Evolutionary conservation across 306 rosid species (phyloP).

Genomic region (Phaseolus lunatus): DNA sequence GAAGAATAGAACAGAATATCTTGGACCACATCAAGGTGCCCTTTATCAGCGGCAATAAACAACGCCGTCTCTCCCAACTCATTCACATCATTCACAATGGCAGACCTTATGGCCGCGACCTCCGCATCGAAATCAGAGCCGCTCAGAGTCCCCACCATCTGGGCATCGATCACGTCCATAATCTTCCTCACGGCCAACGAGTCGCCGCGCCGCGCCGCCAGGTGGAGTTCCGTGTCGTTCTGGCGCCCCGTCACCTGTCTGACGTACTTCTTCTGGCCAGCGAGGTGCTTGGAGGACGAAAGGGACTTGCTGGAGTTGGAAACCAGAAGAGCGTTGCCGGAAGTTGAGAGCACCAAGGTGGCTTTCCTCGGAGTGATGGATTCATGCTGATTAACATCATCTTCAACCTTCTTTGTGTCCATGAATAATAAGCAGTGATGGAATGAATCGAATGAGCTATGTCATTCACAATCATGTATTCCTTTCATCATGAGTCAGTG

Average conservation of each 20-base stretch:
- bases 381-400: slow-evolving; percentile 34
- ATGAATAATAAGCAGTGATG: background rate
- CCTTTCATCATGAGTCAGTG: background rate
- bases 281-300: background rate
- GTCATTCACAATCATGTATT: background rate
- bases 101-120: slow-evolving; percentile 62
- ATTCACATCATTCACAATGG: slow-evolving; percentile 71
- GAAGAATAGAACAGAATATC: slow-evolving; percentile 53
- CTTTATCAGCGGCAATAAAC: slow-evolving; percentile 66
- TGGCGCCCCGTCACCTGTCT: slow-evolving; percentile 77
- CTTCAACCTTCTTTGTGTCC: background rate
- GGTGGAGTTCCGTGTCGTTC: slow-evolving; percentile 77
- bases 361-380: slow-evolving; percentile 50
- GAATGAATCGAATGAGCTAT: background rate
- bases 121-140: slow-evolving; percentile 65
- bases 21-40: slow-evolving; percentile 61
- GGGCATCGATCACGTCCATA: slow-evolving; percentile 60
- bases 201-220: slow-evolving; percentile 68
- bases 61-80: slow-evolving; percentile 76
- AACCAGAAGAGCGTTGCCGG: slow-evolving; percentile 56
- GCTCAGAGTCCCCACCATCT: slow-evolving; percentile 57
- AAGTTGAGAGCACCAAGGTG: slow-evolving; percentile 46
- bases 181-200: slow-evolving; percentile 51
- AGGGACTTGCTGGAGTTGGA: slow-evolving; percentile 60
- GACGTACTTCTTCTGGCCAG: slow-evolving; percentile 65